Conservation (phyloP, 257 asterid species). For the Rehmannia glutinosa region DNA sequence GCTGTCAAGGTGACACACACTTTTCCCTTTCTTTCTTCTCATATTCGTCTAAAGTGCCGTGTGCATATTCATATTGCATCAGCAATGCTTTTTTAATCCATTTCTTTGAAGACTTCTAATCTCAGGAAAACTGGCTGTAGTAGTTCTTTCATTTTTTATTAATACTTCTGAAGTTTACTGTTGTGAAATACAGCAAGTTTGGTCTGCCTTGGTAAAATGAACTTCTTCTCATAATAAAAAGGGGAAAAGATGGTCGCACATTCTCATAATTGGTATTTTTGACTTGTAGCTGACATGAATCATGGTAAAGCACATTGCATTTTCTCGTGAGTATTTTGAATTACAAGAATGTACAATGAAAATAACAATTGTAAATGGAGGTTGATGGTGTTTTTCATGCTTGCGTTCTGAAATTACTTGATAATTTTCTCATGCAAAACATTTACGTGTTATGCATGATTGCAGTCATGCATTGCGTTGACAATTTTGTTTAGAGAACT, state of each 20-base stretch:
- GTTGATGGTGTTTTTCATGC: not conserved
- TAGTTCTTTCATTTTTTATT: not conserved
- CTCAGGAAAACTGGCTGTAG: not conserved
- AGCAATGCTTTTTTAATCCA: not conserved
- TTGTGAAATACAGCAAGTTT: not conserved
- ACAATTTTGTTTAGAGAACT: not conserved
- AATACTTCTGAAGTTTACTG: conserved; percentile 1
- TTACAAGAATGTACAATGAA: conserved; percentile 5
- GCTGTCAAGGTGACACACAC: conserved; percentile 80
- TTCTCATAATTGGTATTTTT: not conserved
- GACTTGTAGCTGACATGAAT: not conserved
- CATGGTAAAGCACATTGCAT: not conserved
- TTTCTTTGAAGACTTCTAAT: not conserved
- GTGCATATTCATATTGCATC: not conserved
- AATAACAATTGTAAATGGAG: not conserved
- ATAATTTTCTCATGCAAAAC: not conserved
- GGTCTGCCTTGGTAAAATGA: not conserved
- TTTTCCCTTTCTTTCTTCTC: not conserved
- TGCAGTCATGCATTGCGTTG: conserved; percentile 10
- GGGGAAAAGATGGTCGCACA: not conserved
- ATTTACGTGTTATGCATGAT: not conserved
- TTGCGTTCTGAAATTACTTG: not conserved
- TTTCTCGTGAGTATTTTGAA: not conserved
- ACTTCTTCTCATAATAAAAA: not conserved
- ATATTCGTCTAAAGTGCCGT: conserved; percentile 1